phyloP scores from a whole-genome alignment of 2,329 filamentous ascomycete genomes.

The Lachnellula arida region DNA sequence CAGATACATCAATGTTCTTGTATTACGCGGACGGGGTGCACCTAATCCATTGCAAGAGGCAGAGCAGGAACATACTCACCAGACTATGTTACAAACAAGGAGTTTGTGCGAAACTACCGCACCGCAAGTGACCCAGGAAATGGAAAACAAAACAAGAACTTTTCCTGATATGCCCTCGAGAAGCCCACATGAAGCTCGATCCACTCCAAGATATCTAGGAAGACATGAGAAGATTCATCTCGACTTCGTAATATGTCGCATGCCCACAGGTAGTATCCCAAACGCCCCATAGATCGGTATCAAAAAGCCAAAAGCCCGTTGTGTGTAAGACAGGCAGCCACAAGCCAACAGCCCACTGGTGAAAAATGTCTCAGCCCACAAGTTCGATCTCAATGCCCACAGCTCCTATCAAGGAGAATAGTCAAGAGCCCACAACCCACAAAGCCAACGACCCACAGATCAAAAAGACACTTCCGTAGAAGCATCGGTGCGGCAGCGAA shows the following conservation, averaged over 20 bases:
- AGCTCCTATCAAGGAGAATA: constrained; percentile 31
- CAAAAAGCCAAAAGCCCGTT: constrained; percentile 25
- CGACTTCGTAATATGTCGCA: constrained; percentile 30
- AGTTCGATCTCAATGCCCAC: constrained; percentile 34
- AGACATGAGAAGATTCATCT: constrained; percentile 31
- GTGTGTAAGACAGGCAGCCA: constrained; percentile 25
- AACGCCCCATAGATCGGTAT: constrained; percentile 25
- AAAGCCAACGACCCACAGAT: constrained; percentile 33
- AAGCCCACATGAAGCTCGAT: constrained; percentile 33
- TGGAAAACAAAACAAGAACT: constrained; percentile 15
- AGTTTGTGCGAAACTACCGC: constrained; percentile 16
- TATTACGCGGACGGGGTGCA: too few relatives aligned
- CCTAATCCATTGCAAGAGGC: too few relatives aligned
- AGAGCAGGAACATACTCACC: constrained; percentile 21
- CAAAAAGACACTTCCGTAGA: constrained; percentile 18
- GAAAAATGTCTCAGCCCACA: constrained; percentile 29
- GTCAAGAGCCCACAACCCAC: constrained; percentile 37
- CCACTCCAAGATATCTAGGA: constrained; percentile 27
- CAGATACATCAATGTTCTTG: too few relatives aligned
- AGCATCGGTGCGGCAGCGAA: constrained; percentile 8
- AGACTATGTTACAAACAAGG: constrained; percentile 16
- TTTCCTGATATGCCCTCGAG: constrained; percentile 22
- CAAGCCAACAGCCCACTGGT: constrained; percentile 32
- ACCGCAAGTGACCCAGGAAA: constrained; percentile 4
- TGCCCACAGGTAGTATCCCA: constrained; percentile 29